These are phyloP conservation scores for Botryosphaeria dothidea DNA, from an alignment of 2,329 filamentous ascomycete genomes.

Conservation along the genomic window DNA sequence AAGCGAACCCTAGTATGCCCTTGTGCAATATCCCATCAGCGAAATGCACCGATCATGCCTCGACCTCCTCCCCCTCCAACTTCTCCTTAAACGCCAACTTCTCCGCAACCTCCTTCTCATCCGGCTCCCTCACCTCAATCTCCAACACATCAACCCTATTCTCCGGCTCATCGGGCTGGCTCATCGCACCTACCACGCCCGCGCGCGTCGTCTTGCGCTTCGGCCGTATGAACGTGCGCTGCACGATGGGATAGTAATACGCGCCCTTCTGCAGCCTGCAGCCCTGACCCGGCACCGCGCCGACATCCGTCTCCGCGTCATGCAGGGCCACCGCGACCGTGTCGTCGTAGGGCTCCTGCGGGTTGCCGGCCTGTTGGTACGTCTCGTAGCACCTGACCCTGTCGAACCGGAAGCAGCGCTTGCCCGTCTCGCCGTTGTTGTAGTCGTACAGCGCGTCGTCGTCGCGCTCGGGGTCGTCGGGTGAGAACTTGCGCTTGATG, in stretches of 20 bases:
- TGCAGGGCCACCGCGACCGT: slow-evolving; percentile 59
- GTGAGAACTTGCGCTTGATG: slow-evolving; percentile 59
- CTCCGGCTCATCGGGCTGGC: slow-evolving; percentile 40
- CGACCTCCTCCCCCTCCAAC: slow-evolving; percentile 13
- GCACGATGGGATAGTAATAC: slow-evolving; percentile 63
- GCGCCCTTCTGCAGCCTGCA: slow-evolving; percentile 51
- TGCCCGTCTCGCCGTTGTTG: slow-evolving; percentile 39
- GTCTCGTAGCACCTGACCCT: slow-evolving; percentile 64
- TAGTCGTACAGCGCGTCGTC: slow-evolving; percentile 34
- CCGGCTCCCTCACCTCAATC: slow-evolving; percentile 52
- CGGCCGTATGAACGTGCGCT: slow-evolving; percentile 55
- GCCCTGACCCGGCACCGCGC: slow-evolving; percentile 20
- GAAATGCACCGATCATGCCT: no score
- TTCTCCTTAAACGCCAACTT: slow-evolving; percentile 7
- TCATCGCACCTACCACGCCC: slow-evolving; percentile 41
- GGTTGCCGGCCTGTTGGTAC: slow-evolving; percentile 52
- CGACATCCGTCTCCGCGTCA: slow-evolving; percentile 44
- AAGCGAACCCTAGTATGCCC: no score
- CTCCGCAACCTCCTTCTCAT: slow-evolving; percentile 48
- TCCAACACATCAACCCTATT: slow-evolving; percentile 57
- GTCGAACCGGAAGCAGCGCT: slow-evolving; percentile 55
- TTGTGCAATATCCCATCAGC: no score
- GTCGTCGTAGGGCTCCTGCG: slow-evolving; percentile 56
- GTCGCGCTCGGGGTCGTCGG: slow-evolving; percentile 57
- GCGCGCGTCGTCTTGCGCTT: slow-evolving; percentile 47